These are phyloP conservation scores for Zymoseptoria crescenta DNA, from an alignment of 2,329 filamentous ascomycete species.

Conservation along the genomic window DNA sequence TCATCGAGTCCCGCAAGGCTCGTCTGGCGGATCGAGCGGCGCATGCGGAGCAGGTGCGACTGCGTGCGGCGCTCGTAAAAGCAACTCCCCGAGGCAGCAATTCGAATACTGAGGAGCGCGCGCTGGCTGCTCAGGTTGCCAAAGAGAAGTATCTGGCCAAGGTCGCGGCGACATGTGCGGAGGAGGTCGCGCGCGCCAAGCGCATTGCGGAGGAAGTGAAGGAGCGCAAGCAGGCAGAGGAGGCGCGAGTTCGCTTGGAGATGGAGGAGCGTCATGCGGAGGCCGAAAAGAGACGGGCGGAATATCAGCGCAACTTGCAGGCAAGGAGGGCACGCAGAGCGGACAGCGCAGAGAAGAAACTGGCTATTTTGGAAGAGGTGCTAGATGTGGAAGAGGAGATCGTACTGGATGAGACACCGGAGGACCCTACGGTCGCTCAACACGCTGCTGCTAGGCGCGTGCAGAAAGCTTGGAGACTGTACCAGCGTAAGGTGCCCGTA, in stretches of 20 bases:
- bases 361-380: conserved; percentile 43
- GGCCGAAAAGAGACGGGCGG: conserved; percentile 60
- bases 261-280: conserved; percentile 76
- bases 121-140: conserved; percentile 67
- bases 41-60: conserved; percentile 74
- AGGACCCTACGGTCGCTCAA: conserved; percentile 36
- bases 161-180: conserved; percentile 71
- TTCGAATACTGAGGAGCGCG: conserved; percentile 64
- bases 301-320: conserved; percentile 45
- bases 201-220: conserved; percentile 76
- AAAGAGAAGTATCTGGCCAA: conserved; percentile 74
- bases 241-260: conserved; percentile 59
- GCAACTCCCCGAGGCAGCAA: conserved; percentile 52
- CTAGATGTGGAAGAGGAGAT: conserved; percentile 41
- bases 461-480: conserved; percentile 61
- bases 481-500: conserved; percentile 52
- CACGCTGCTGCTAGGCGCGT: conserved; percentile 55
- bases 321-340: conserved; percentile 35
- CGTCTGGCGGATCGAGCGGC: conserved; percentile 71
- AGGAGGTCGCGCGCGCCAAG: conserved; percentile 76
- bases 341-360: conserved; percentile 43
- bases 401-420: conserved; percentile 38
- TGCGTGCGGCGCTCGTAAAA: conserved; percentile 67
- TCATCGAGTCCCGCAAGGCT: conserved; percentile 72
- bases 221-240: conserved; percentile 68